Conservation (phyloP, 2,329 filamentous ascomycete genomes). For the Fusarium fujikuroi region DNA sequence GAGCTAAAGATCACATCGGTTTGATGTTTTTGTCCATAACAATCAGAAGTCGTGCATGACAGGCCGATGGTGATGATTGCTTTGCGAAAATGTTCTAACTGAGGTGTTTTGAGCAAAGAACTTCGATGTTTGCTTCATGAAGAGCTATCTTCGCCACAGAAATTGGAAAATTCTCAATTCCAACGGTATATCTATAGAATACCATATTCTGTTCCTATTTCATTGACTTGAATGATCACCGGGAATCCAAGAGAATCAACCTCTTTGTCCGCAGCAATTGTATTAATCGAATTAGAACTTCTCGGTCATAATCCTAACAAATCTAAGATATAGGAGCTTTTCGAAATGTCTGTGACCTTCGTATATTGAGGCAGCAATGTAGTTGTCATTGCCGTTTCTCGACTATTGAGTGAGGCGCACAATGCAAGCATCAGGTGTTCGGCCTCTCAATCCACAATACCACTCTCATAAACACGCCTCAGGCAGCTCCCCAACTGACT, state of each 20-base stretch:
- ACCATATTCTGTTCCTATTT: accelerated
- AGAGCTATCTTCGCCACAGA: background rate
- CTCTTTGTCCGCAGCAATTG: too few species aligned
- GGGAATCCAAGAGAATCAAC: too few species aligned
- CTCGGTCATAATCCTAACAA: too few species aligned
- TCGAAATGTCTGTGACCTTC: too few species aligned
- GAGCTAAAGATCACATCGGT: accelerated
- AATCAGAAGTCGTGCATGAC: background rate
- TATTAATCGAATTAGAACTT: too few species aligned
- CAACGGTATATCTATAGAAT: accelerated
- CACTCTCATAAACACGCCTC: background rate
- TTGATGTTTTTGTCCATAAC: background rate
- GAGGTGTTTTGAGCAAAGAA: background rate
- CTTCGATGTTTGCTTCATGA: background rate
- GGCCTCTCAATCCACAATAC: background rate
- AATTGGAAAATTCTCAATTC: accelerated
- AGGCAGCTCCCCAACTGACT: background rate
- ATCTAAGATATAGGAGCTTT: too few species aligned
- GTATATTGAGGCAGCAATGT: too few species aligned
- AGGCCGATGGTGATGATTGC: background rate
- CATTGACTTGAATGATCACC: accelerated
- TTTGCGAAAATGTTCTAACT: background rate
- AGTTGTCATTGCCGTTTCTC: background rate
- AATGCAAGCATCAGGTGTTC: background rate
- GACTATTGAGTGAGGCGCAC: background rate